Percentiles rank a stretch among this genome's conserved stretches.
Evolutionary conservation across 2,329 filamentous ascomycete species (phyloP).

Genomic region (Coniosporium tulheliwenetii): DNA sequence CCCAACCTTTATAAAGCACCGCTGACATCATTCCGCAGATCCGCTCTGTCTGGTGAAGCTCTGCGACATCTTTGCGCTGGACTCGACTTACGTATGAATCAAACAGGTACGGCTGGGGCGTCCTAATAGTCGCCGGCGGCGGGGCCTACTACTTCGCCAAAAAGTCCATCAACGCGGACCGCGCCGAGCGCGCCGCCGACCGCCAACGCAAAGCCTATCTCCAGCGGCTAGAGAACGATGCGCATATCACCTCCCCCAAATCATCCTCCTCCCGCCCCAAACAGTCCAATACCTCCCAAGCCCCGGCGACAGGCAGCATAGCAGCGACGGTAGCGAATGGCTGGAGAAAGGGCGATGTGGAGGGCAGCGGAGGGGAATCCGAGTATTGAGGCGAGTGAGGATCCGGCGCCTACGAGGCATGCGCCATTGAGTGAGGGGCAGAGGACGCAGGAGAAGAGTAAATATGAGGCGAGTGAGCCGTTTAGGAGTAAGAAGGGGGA

Average conservation of each 20-base stretch:
- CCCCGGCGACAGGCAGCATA: slow-evolving; percentile 4
- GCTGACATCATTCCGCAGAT: slow-evolving; percentile 23
- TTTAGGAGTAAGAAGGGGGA: slow-evolving; percentile 74
- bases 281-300: slow-evolving; percentile 1
- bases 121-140: slow-evolving; percentile 73
- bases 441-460: slow-evolving; percentile 60
- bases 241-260: neutral
- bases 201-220: slow-evolving; percentile 37
- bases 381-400: slow-evolving; percentile 55
- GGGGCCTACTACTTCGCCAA: slow-evolving; percentile 96
- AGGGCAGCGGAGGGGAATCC: slow-evolving; percentile 38
- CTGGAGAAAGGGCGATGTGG: slow-evolving; percentile 4
- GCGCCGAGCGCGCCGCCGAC: slow-evolving; percentile 53
- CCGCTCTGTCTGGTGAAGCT: slow-evolving; percentile 40
- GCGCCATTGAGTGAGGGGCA: slow-evolving; percentile 56
- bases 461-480: slow-evolving; percentile 69
- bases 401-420: slow-evolving; percentile 77
- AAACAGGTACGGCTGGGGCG: slow-evolving; percentile 75
- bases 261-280: slow-evolving; percentile 5
- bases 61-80: neutral
- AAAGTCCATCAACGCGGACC: slow-evolving; percentile 81
- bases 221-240: slow-evolving; percentile 15
- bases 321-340: slow-evolving; percentile 10
- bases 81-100: neutral
- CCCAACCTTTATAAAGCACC: slow-evolving; percentile 5